Base-by-base conservation (phyloP, 1,284 basidiomycete genomes). In the Ceratobasidium theobromae region DNA sequence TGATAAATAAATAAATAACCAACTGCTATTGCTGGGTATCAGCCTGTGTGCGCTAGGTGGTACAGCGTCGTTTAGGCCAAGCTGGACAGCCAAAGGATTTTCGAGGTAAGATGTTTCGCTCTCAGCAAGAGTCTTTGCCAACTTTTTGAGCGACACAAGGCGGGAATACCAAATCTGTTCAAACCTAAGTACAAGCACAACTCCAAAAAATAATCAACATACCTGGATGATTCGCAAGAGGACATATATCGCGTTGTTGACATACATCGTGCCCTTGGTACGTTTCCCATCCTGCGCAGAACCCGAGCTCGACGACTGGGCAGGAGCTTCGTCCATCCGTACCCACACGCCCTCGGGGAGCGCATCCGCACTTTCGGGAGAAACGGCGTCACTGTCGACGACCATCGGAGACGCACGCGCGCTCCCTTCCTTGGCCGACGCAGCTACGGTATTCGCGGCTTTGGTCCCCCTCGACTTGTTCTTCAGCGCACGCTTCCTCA, bases 221-320 rank as follows among this genome's bases (percentile, higher is more conserved):
- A 94, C 93, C 85, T 96, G 92, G 38, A 97, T 76, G 60, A 98
- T 79, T 53, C 96, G 87, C 71, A 98, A 75, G 68, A 98, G 78
- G 18, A 92, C 89, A 78, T 98, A 99, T 75, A 95, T 93, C 45
- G 93, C 89, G 67, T 92, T 94, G 78, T 98, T 96, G 71, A 86
- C 86, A 77, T 97, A 98, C 78, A 98, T 93, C 35, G 81, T 82
- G 68, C 76, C 77, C 58, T 76, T 76, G 21, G 76, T 72, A 54
- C 69, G 2, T 71, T 54, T 54, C 70, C 70, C 45, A 57, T 43
- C 52, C 71, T 70, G 54, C 66, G 41, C 18, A 70, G 46, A 16
- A 23, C 58, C 28, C 18, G 40, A 16, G 62, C 35, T n/a, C 23
- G 65, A 32, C 0, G 64, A 28, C 23, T 25, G 58, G 14, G 53